These are phyloP conservation scores for Boletus sp. DNA, from an alignment of 768 basidiomycete species.

Conservation along the genomic window DNA sequence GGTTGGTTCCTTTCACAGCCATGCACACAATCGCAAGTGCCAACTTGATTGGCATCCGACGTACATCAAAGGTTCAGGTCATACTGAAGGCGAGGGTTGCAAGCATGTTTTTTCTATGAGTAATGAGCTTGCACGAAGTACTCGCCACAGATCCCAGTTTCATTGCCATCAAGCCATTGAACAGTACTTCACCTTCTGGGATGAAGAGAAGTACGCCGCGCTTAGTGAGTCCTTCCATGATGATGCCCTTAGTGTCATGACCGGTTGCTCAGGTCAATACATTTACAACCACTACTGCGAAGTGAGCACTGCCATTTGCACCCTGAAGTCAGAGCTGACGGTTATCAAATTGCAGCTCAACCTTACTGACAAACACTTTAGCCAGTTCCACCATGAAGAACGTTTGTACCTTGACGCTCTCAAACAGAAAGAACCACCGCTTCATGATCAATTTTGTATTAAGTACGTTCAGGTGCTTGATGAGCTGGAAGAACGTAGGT, in stretches of 20 bases:
- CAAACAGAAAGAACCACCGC: not conserved
- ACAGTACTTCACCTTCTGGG: not conserved
- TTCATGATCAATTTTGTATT: not conserved
- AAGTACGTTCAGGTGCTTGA: not conserved
- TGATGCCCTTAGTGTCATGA: no score
- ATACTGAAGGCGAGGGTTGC: no score
- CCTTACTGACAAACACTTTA: not conserved
- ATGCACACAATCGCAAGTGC: no score
- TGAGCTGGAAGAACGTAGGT: not conserved
- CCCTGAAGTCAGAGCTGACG: no score
- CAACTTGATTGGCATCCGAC: no score
- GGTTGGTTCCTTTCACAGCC: no score
- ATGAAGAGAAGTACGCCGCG: not conserved
- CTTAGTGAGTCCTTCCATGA: not conserved
- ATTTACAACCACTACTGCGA: no score
- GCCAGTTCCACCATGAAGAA: not conserved
- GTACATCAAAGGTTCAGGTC: no score
- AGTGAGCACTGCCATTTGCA: no score
- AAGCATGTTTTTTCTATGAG: no score
- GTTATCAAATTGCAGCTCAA: no score
- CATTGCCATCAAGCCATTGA: not conserved
- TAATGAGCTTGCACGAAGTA: not conserved
- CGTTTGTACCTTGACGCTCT: not conserved
- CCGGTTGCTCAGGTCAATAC: no score
- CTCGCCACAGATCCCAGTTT: not conserved